phyloP scores from a whole-genome alignment of 345 rosid species.

The Ceriops zippeliana region DNA sequence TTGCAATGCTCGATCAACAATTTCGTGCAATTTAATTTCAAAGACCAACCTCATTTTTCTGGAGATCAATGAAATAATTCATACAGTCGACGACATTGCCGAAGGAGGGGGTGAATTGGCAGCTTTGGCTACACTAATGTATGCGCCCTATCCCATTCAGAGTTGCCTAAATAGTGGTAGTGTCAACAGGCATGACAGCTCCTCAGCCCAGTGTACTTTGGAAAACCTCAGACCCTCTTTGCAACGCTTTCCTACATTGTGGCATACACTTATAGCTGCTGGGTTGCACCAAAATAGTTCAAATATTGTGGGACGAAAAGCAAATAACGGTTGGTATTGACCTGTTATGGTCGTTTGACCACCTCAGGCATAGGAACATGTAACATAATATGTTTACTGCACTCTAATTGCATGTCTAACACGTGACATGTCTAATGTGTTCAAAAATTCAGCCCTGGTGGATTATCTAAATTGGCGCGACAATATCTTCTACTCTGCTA shows the following conservation, averaged over 20 bases:
- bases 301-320: constrained; percentile 46
- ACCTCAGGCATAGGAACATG: constrained; percentile 5
- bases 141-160: constrained; percentile 69
- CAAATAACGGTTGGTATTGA: constrained; percentile 57
- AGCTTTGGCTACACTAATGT: constrained; percentile 95
- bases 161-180: constrained; percentile 68
- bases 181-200: constrained; percentile 67
- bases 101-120: constrained; percentile 97
- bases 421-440: constrained; percentile 4
- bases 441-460: constrained; percentile 51
- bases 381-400: not conserved
- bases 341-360: constrained; percentile 14
- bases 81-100: constrained; percentile 87
- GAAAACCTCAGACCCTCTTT: constrained; percentile 78
- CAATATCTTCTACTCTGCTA: constrained; percentile 77
- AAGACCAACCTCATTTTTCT: constrained; percentile 46
- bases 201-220: constrained; percentile 84
- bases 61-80: constrained; percentile 62
- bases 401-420: not conserved
- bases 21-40: constrained; percentile 46
- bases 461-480: constrained; percentile 91
- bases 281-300: constrained; percentile 67
- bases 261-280: constrained; percentile 78
- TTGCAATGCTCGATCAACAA: constrained; percentile 75
- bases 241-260: constrained; percentile 78